Percentiles rank a stretch among this genome's conserved stretches.
phyloP scores from a whole-genome alignment of 495 filamentous ascomycete species.

The Penicillium pancosmium region DNA sequence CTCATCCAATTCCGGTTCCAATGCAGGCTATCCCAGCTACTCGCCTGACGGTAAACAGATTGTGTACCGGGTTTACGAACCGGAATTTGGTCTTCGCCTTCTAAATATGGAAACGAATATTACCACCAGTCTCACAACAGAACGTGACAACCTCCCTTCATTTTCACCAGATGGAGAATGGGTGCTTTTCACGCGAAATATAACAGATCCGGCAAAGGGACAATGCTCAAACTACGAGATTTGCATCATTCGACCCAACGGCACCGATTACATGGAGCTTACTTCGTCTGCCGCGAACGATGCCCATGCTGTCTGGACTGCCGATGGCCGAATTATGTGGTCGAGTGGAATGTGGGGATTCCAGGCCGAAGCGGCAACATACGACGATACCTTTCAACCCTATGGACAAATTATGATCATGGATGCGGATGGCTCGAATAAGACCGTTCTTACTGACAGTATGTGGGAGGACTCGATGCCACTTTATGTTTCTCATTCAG shows the following conservation, averaged over 20 bases:
- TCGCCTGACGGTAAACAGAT: conserved; percentile 15
- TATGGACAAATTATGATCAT: conserved; percentile 38
- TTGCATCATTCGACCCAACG: conserved; percentile 8
- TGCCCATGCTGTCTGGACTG: conserved; percentile 13
- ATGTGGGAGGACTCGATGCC: conserved; percentile 42
- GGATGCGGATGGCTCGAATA: conserved; percentile 35
- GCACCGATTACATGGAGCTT: conserved; percentile 1
- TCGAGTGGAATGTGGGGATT: conserved; percentile 33
- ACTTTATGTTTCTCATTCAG: conserved; percentile 22
- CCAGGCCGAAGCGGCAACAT: conserved; percentile 33
- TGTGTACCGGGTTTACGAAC: conserved; percentile 13
- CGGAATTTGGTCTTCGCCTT: conserved; percentile 11
- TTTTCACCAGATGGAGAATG: conserved; percentile 18
- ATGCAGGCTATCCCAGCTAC: conserved; percentile 16
- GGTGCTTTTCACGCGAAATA: conserved; percentile 20
- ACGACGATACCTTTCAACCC: conserved; percentile 37
- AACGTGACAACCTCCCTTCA: conserved; percentile 16
- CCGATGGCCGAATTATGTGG: conserved; percentile 10
- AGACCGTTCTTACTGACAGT: conserved; percentile 29
- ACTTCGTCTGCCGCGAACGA: conserved; percentile 9
- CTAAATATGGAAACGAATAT: conserved; percentile 11
- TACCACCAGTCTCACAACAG: conserved; percentile 8
- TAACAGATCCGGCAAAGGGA: not conserved
- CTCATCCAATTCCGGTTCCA: conserved; percentile 3
- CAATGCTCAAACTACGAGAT: conserved; percentile 12